These are phyloP conservation scores for Trichoderma sp. DNA, from an alignment of 2,329 filamentous ascomycete genomes.

Conservation along the genomic window DNA sequence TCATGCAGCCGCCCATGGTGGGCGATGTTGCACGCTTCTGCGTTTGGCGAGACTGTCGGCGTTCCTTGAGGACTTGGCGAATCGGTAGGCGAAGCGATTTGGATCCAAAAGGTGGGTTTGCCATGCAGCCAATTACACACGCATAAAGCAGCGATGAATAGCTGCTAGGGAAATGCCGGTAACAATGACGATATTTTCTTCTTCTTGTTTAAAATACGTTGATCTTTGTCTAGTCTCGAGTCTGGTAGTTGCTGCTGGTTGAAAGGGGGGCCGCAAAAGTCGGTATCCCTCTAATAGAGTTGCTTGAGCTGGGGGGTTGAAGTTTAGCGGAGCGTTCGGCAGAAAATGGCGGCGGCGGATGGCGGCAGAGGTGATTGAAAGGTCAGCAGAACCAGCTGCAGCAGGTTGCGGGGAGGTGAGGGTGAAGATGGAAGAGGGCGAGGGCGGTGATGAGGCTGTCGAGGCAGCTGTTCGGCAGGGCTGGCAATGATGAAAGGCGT, in stretches of 20 bases:
- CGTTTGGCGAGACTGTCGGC: conserved; percentile 20
- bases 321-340: conserved; percentile 27
- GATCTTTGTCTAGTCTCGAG: not conserved
- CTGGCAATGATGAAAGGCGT: conserved; percentile 25
- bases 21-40: conserved; percentile 27
- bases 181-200: not conserved
- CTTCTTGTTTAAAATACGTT: not conserved
- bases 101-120: conserved; percentile 27
- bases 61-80: conserved; percentile 25
- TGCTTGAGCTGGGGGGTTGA: conserved; percentile 16
- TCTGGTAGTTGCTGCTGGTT: conserved; percentile 8
- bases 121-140: conserved; percentile 28
- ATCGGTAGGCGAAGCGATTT: conserved; percentile 27
- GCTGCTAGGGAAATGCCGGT: not conserved
- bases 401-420: conserved; percentile 18
- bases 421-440: not conserved
- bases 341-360: conserved; percentile 25
- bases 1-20: conserved; percentile 93
- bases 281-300: conserved; percentile 16
- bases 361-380: conserved; percentile 13
- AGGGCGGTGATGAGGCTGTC: not conserved
- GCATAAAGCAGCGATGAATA: conserved; percentile 22
- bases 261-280: conserved; percentile 21
- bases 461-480: conserved; percentile 1
- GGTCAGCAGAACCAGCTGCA: conserved; percentile 25